Evolutionary conservation across 179 eudicot genomes (phyloP).

Genomic region (Corrigiola litoralis): DNA sequence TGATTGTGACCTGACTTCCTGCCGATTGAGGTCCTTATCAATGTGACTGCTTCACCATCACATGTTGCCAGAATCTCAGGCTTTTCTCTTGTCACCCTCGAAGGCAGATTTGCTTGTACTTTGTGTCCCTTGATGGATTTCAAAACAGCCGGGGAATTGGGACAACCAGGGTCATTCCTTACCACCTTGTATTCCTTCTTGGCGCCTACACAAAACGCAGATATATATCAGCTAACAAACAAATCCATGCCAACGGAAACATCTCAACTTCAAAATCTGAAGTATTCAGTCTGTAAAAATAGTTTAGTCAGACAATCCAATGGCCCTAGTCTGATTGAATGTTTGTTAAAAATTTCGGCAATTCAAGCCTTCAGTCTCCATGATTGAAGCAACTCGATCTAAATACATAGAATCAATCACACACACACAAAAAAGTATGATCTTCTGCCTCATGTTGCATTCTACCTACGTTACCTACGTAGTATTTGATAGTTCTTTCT

Average conservation of each 20-base stretch:
- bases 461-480: too few relatives aligned
- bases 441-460: too few relatives aligned
- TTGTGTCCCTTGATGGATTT: not conserved
- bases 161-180: constrained; percentile 5
- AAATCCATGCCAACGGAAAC: not conserved
- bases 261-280: too few relatives aligned
- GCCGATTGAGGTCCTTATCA: constrained; percentile 7
- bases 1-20: constrained; percentile 6
- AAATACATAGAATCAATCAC: too few relatives aligned
- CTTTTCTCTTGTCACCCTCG: constrained; percentile 13
- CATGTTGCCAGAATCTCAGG: not conserved
- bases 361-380: too few relatives aligned
- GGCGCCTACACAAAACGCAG: constrained; percentile 15
- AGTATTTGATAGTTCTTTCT: too few relatives aligned
- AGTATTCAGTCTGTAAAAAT: too few relatives aligned
- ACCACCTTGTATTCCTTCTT: constrained; percentile 18
- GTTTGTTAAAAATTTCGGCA: too few relatives aligned
- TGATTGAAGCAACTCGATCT: too few relatives aligned
- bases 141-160: constrained; percentile 1
- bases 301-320: too few relatives aligned
- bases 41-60: constrained; percentile 14
- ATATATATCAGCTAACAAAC: not conserved
- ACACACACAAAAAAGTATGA: too few relatives aligned
- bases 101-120: constrained; percentile 4
- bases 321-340: too few relatives aligned